Percentiles rank a stretch among this genome's conserved stretches.
These are phyloP conservation scores for Cytidiella melzeri DNA, from an alignment of 768 basidiomycete genomes.

Conservation along the genomic window DNA sequence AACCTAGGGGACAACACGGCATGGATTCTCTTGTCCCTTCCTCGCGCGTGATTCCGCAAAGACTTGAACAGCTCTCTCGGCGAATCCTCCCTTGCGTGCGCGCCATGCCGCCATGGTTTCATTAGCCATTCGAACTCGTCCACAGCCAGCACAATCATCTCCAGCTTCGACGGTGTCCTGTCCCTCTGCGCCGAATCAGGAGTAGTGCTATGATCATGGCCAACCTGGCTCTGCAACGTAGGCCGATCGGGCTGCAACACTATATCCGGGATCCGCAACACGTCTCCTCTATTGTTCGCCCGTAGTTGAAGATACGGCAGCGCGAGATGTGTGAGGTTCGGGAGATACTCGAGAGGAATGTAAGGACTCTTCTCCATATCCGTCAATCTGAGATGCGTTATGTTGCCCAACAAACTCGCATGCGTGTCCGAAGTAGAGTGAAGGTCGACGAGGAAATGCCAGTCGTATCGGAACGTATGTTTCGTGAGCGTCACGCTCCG, in stretches of 20 bases:
- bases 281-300: constrained; percentile 9
- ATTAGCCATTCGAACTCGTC: constrained; percentile 16
- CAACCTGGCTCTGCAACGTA: background rate
- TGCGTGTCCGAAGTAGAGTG: background rate
- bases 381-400: constrained; percentile 20
- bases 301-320: constrained; percentile 21
- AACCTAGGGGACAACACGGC: constrained; percentile 15
- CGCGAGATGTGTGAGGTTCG: constrained; percentile 22
- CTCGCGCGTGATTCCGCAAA: constrained; percentile 9
- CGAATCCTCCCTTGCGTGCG: constrained; percentile 1
- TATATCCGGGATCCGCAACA: constrained; percentile 14
- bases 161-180: background rate
- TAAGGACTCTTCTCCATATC: constrained; percentile 17
- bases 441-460: constrained; percentile 16
- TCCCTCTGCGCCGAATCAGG: background rate
- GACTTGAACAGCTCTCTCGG: constrained; percentile 14
- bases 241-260: constrained; percentile 9
- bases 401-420: constrained; percentile 14
- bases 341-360: constrained; percentile 19
- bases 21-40: constrained; percentile 14
- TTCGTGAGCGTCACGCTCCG: constrained; percentile 17
- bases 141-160: constrained; percentile 21
- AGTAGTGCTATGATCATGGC: background rate
- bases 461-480: constrained; percentile 18
- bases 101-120: constrained; percentile 17